Conservation (phyloP, 768 basidiomycete genomes). For the Lactarius hatsudake region DNA sequence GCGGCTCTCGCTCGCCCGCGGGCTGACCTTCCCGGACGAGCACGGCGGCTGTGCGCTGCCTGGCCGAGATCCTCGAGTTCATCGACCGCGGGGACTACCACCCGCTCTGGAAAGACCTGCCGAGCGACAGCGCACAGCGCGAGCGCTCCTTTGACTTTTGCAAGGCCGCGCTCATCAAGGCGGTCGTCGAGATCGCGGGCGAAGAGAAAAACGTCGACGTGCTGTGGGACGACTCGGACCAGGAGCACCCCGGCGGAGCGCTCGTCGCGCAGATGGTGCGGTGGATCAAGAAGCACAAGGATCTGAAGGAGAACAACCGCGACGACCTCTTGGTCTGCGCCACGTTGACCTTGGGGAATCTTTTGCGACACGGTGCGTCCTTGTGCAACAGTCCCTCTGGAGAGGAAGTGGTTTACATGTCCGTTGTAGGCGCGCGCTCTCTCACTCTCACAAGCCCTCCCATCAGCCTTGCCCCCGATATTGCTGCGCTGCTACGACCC, state of each 20-base stretch:
- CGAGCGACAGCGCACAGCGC: constrained; percentile 52
- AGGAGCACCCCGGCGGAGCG: constrained; percentile 58
- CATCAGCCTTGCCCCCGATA: constrained; percentile 59
- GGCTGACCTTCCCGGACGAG: constrained; percentile 55
- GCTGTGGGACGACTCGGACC: constrained; percentile 67
- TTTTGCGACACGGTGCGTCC: constrained; percentile 67
- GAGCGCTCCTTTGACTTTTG: constrained; percentile 76
- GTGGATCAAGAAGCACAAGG: constrained; percentile 65
- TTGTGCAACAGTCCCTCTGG: neutral
- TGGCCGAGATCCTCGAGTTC: constrained; percentile 66
- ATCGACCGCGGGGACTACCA: constrained; percentile 71
- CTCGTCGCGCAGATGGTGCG: constrained; percentile 70
- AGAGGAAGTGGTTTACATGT: constrained; percentile 15
- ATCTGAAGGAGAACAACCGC: constrained; percentile 39
- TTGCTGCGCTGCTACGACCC: constrained; percentile 62
- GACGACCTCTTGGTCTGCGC: constrained; percentile 86
- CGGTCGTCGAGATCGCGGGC: constrained; percentile 81
- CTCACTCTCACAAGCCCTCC: constrained; percentile 49
- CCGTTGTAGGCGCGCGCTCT: constrained; percentile 52
- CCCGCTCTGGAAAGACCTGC: constrained; percentile 52
- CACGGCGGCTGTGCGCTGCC: constrained; percentile 55
- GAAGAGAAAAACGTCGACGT: constrained; percentile 76
- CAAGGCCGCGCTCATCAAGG: constrained; percentile 83
- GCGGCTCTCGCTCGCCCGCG: constrained; percentile 66
- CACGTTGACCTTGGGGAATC: constrained; percentile 76